Evolutionary conservation across 768 basidiomycete genomes (phyloP).

Genomic region (Mycena capillaripes): DNA sequence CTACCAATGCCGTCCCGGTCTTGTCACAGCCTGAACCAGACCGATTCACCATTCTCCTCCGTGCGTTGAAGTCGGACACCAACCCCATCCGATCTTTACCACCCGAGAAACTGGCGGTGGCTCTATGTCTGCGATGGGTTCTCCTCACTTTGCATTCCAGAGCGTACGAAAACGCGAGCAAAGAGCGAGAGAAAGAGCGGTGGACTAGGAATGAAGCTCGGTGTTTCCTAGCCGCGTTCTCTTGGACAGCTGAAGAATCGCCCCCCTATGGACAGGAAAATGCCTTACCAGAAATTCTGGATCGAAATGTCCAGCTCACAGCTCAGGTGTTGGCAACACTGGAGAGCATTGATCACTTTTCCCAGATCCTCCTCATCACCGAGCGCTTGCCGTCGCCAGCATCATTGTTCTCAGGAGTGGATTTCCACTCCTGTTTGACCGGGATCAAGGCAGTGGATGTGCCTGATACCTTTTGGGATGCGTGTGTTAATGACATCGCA

Average conservation of each 20-base stretch:
- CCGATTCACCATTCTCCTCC: slow-evolving; percentile 69
- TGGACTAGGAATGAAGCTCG: slow-evolving; percentile 78
- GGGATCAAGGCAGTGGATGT: slow-evolving; percentile 42
- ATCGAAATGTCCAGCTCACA: slow-evolving; percentile 76
- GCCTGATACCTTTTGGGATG: slow-evolving; percentile 59
- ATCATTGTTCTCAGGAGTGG: slow-evolving; percentile 68
- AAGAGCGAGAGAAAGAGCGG: slow-evolving; percentile 74
- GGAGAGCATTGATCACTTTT: slow-evolving; percentile 71
- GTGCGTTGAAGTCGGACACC: slow-evolving; percentile 68
- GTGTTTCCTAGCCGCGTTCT: slow-evolving; percentile 70
- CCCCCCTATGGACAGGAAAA: slow-evolving; percentile 25
- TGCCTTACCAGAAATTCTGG: slow-evolving; percentile 56
- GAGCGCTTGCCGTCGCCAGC: slow-evolving; percentile 61
- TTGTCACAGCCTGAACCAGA: slow-evolving; percentile 63
- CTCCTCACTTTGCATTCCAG: slow-evolving; percentile 64
- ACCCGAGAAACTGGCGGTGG: slow-evolving; percentile 60
- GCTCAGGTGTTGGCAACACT: slow-evolving; percentile 74
- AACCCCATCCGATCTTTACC: slow-evolving; percentile 62
- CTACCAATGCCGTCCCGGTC: slow-evolving; percentile 56
- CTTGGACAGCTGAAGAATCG: slow-evolving; percentile 37
- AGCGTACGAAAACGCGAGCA: slow-evolving; percentile 63
- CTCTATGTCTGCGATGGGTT: slow-evolving; percentile 76
- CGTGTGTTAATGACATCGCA: slow-evolving; percentile 60
- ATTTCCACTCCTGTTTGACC: slow-evolving; percentile 69
- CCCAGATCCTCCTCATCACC: slow-evolving; percentile 72